These are phyloP conservation scores for Fusarium equiseti DNA, from an alignment of 2,329 filamentous ascomycete species.

Conservation along the genomic window DNA sequence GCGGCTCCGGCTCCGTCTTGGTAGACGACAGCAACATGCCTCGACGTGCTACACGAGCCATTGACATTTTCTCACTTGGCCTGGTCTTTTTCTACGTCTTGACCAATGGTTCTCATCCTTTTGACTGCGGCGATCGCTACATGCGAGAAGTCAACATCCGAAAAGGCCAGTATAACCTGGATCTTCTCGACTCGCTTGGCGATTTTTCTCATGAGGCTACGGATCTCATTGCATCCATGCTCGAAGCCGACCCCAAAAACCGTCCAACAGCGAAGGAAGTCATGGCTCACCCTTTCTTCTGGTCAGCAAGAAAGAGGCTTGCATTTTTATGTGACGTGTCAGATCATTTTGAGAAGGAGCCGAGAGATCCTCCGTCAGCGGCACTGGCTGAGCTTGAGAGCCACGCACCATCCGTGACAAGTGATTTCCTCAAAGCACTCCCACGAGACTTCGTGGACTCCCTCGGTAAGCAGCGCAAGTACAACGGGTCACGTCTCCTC, in stretches of 20 bases:
- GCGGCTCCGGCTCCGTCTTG: constrained; percentile 70
- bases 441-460: constrained; percentile 88
- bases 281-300: constrained; percentile 96
- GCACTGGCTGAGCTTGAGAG: constrained; percentile 71
- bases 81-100: constrained; percentile 99
- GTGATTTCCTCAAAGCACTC: constrained; percentile 82
- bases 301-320: constrained; percentile 88
- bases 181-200: constrained; percentile 79
- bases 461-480: constrained; percentile 94
- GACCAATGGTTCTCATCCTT: constrained; percentile 91
- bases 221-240: constrained; percentile 87
- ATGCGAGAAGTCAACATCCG: constrained; percentile 98
- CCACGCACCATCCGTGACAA: constrained; percentile 65
- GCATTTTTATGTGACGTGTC: constrained; percentile 96
- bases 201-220: constrained; percentile 89
- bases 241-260: constrained; percentile 64
- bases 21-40: constrained; percentile 68
- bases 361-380: constrained; percentile 81
- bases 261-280: constrained; percentile 82
- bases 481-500: constrained; percentile 84
- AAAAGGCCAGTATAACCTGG: constrained; percentile 82
- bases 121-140: constrained; percentile 92
- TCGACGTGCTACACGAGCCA: constrained; percentile 90
- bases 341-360: constrained; percentile 95
- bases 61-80: constrained; percentile 96